These are phyloP conservation scores for Eurotiales sp. DNA, from an alignment of 2,329 filamentous ascomycete species.

Conservation along the genomic window DNA sequence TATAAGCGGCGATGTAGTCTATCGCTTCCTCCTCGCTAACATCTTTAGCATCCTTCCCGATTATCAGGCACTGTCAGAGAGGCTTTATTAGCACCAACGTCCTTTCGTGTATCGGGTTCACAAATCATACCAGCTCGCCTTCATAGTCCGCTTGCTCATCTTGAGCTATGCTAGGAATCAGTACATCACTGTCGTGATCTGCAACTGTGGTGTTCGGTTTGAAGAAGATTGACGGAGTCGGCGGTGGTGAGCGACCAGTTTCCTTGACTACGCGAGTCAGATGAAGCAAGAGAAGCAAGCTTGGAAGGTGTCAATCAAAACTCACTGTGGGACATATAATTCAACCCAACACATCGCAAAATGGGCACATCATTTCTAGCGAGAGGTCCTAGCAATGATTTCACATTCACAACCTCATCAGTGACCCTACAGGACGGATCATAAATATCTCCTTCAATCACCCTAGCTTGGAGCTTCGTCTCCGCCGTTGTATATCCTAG, in stretches of 20 bases:
- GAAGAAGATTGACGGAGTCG: conserved; percentile 66
- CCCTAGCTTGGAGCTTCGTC: conserved; percentile 49
- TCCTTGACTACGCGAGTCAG: conserved; percentile 44
- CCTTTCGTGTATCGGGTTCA: too few species aligned
- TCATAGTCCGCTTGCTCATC: conserved; percentile 65
- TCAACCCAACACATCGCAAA: conserved; percentile 56
- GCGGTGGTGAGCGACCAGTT: conserved; percentile 48
- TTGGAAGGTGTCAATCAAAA: too few species aligned
- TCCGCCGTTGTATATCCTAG: conserved; percentile 46
- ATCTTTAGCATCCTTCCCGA: conserved; percentile 51
- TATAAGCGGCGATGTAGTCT: conserved; percentile 53
- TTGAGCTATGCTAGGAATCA: conserved; percentile 61
- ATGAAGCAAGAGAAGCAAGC: neutral
- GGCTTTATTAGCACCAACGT: neutral
- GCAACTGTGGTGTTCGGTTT: conserved; percentile 62
- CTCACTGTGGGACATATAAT: conserved; percentile 56
- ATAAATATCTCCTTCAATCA: conserved; percentile 50
- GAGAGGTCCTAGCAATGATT: conserved; percentile 52
- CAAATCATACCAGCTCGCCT: conserved; percentile 59
- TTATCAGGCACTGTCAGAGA: conserved; percentile 42
- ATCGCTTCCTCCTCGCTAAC: conserved; percentile 44
- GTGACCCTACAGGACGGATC: conserved; percentile 47
- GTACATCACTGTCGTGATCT: conserved; percentile 58
- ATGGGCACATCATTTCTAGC: conserved; percentile 51
- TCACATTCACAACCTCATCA: conserved; percentile 52